Percentiles rank a stretch among this genome's conserved stretches.
Conservation (phyloP, 208 protist species). For the Leishmania turanica region DNA sequence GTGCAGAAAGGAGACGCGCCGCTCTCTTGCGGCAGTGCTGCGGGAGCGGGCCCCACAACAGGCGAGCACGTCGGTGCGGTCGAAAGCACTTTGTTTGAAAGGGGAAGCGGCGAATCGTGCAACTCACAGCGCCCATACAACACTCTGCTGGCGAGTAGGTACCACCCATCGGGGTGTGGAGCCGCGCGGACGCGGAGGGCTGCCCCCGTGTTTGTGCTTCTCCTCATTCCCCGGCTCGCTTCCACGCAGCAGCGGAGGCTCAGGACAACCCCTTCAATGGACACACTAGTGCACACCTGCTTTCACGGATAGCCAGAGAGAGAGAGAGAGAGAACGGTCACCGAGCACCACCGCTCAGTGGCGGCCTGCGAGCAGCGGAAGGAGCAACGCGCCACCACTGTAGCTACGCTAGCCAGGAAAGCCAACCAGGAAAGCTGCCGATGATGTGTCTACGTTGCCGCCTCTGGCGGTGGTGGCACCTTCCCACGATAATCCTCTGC, state of each 20-base stretch:
- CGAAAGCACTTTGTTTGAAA: background rate
- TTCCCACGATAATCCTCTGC: constrained; percentile 58
- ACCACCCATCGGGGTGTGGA: background rate
- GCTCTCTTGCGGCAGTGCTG: background rate
- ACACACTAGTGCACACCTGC: background rate
- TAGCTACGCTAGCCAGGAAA: background rate
- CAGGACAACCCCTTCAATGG: background rate
- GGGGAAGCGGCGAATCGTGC: background rate
- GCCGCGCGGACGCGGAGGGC: background rate
- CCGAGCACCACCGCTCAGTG: background rate
- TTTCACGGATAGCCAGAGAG: background rate
- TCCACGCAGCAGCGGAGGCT: background rate
- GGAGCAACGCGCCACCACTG: background rate
- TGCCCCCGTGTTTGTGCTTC: background rate
- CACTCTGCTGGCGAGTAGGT: background rate
- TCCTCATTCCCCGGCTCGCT: background rate
- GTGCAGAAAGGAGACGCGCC: background rate
- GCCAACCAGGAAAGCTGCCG: background rate
- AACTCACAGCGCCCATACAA: background rate
- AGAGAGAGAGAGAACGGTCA: background rate
- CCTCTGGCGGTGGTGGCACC: constrained; percentile 6
- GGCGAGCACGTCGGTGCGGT: background rate
- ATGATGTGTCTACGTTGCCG: background rate
- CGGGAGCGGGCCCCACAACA: background rate
- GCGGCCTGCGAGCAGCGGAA: background rate